Base-by-base conservation (phyloP, 371 early-diverging fungal species). In the Apophysomyces variabilis region DNA sequence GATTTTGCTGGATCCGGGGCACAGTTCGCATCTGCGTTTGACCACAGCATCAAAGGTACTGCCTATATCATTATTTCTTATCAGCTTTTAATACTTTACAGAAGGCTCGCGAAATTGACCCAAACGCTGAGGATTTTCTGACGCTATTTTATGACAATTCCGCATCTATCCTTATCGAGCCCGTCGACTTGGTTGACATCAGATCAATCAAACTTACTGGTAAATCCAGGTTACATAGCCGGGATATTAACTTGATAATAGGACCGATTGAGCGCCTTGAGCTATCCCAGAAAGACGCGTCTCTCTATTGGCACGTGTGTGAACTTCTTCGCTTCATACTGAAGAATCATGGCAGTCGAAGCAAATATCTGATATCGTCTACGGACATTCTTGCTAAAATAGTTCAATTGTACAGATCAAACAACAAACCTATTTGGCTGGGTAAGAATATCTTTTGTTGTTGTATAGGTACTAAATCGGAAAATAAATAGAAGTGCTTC, bases 281-380 rank as follows among this genome's bases (percentile, higher is more conserved):
- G 32, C 45, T 78, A 4, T 61, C 72, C 13, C 69, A 64, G 14
- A 72, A 79, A 18, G 64, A 75, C 47, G 70, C 82, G 11, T 68
- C 78, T 12, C 62, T 84, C 4, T 80, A 76, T 58, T 73, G 87
- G 26, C 85, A 88, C 59, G 71, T 94, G 21, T 92, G 92, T 73
- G 94, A 93, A 26, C 73, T 94, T 26, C 67, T 95, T 14, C 84
- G 87, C 46, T 91, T 89, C 74, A 74, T 81, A 57, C 78, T 94
- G 37, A 77, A 84, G 45, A 76, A 84, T 7, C 96, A 97, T 72
- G 79, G 83, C 0, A 85, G 85, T 67, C 84, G 91, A 18, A 91
- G 89, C 79, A 92, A 93, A 74, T 88, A 86, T 65, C 85, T 90
- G 50, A 68, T 95, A n/a, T 73, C 89, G 12, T 82, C 86, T 14